Evolutionary conservation across 768 basidiomycete species (phyloP), one percentile per base, ranked within the genome.

Genomic region (Lactarius indigo): DNA sequence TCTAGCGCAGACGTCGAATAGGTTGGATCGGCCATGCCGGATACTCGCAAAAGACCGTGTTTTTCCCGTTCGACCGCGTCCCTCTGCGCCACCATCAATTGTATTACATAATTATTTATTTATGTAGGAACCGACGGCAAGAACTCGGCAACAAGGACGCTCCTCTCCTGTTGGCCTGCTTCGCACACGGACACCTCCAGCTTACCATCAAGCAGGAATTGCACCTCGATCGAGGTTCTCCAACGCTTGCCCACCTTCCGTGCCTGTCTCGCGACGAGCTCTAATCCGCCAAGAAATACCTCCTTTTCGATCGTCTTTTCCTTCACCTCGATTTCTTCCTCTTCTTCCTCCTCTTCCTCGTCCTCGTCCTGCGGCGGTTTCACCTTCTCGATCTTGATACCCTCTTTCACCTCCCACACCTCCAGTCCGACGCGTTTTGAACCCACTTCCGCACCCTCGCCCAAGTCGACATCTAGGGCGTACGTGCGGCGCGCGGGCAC

Each of bases 371-470:
- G 82, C 5, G 81, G 78, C 3, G 79, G 79, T 59, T 78, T 79
- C 28, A 84, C 78, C 72, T 83, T 86, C 70, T 90, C 89, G 23
- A 88, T 74, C 64, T 84, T 83, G 67, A 91, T 80, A 2, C 82
- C 82, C 72, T 92, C 91, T 61, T 82, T 82, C 20, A 87, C 86
- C 74, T 94, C 91, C 89, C 90, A 91, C 31, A 93, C 77, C 75
- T 94, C 92, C 61, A 88, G 82, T 15, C 83, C 86, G 52, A 91
- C 57, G 1, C 18, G 5, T 33, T n/a, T 78, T 70, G 78, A 78
- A 72, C 80, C 83, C 61, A 66, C 71, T 4, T 73, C 78, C 50
- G 71, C 76, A 61, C 75, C 80, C 30, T 72, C 75, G 12, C 75
- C 75, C 70, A 89, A 75, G 26, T 79, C 81, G 30, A 87, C 85